Base-by-base conservation (phyloP, 805 yeast species). In the Candida peoriensis region DNA sequence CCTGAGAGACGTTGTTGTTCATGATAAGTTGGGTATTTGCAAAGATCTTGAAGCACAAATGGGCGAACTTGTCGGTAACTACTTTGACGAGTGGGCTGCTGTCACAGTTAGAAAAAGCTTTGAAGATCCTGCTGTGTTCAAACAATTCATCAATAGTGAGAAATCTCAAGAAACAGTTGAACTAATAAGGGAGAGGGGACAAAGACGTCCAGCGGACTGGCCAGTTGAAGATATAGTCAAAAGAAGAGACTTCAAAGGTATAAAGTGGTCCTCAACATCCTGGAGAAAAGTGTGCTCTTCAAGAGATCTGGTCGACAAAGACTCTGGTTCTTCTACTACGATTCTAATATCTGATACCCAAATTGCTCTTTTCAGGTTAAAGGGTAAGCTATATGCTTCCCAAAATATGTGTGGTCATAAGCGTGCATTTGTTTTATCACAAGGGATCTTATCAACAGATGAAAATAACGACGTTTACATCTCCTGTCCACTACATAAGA, bases 401-500 rank as follows among this genome's bases (percentile, higher is more conserved):
- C 67, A 62, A 33, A 61, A 61, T 40, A 60, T 62, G 64, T 62
- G 67, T 43, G 62, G 63, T n/a, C 65, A 62, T 36, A 55, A 58
- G 22, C 45, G 64, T n/a, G 59, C 67, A 1, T 62, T 62, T 48
- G 62, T 60, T 1, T 41, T 62, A 22, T 50, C 55, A 17, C 63
- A 60, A 38, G 66, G 66, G 28, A 55, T 59, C 15, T 29, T 60
- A 11, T 53, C 58, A 5, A 47, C 53, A 18, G 63, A 59, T 37
- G 60, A 52, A 21, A 45, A 50, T 23, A 49, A 55, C 12, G 43
- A 51, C 16, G 47, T 60, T 4, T 59, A 57, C 34, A 47, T 62
- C 12, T 55, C 64, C 6, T 60, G 66, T 44, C 68, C 68, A 2
- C 43, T 62, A 31, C 66, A 62, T 39, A 57, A 57, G 45, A 52